Percentiles rank a stretch among this genome's conserved stretches.
Evolutionary conservation across 768 basidiomycete genomes (phyloP).

Genomic region (Russula compacta): DNA sequence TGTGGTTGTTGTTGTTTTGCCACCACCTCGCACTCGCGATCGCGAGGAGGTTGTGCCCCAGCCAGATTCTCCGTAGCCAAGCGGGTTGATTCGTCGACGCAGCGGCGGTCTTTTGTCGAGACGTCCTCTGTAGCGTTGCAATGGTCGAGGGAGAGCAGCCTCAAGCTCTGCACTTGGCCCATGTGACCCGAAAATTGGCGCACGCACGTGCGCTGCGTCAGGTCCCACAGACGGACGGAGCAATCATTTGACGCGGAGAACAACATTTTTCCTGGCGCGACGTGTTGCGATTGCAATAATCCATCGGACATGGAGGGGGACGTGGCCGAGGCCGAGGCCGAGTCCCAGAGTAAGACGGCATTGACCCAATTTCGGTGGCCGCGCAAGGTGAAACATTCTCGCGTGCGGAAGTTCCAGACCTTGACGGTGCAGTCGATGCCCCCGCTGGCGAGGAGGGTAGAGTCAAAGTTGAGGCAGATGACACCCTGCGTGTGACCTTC

Average conservation of each 20-base stretch:
- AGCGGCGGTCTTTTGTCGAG: neutral
- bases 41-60: neutral
- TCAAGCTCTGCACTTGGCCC: constrained; percentile 89
- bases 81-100: neutral
- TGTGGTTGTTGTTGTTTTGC: constrained; percentile 19
- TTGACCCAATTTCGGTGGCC: constrained; percentile 98
- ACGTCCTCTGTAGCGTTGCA: neutral
- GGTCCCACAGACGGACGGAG: constrained; percentile 90
- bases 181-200: constrained; percentile 84
- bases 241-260: constrained; percentile 97
- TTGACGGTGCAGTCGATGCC: constrained; percentile 92
- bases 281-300: constrained; percentile 38
- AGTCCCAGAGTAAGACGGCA: constrained; percentile 88
- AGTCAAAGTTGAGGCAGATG: constrained; percentile 85
- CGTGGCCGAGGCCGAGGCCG: constrained; percentile 30
- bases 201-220: constrained; percentile 69
- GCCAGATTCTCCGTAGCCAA: neutral
- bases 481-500: constrained; percentile 89
- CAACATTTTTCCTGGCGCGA: constrained; percentile 85
- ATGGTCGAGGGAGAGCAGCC: constrained; percentile 57
- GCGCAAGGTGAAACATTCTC: constrained; percentile 83
- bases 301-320: constrained; percentile 24
- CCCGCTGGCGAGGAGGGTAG: constrained; percentile 85
- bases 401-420: constrained; percentile 88
- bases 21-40: neutral